Base-by-base conservation (phyloP, 2,329 filamentous ascomycete genomes). In the Teratosphaeriaceae sp. region DNA sequence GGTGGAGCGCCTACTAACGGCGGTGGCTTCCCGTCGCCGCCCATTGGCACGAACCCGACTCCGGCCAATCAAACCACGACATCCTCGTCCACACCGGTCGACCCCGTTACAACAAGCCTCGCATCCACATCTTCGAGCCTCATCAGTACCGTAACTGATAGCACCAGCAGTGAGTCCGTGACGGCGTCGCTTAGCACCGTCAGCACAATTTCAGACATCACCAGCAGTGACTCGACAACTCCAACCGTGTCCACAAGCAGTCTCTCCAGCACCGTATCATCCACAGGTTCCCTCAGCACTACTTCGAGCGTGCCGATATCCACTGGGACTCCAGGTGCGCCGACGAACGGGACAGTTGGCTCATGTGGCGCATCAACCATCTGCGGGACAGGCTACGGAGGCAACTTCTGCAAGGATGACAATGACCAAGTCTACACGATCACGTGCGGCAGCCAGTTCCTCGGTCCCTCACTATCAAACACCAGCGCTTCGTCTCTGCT, bases 1-100 rank as follows among this genome's bases (percentile, higher is more conserved):
- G 45, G 45, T 38, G 44, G 40, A 13, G 44, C 40, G 9, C 35
- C 44, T 2, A 4, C 22, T 3, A 39, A 39, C 37, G 37, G 16
- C 22, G 11, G 15, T 13, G 24, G 20, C 9, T 39, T 27, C 20
- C 16, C 19, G 23, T 24, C 27, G 11, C 37, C 22, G 7, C 37
- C 37, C 4, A 39, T 29, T 24, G 22, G 37, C 23, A 24, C 37
- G 7, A 19, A 15, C 9, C 23, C 37, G n/a, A 27, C 20, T 12
- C 16, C 37, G 4, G 22, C 24, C 7, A 39, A 39, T 20, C 4
- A 22, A 12, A 20, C 24, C 4, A 24, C 37, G 13, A 29, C 22
- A n/a, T n/a, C n/a, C 22, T 29, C 37, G 9, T 19, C 16, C n/a
- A 20, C 37, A 5, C 22, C 13, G 3, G 24, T 27, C 37, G 21